Evolutionary conservation across 2,329 filamentous ascomycete species (phyloP), one percentile per base, ranked within the genome.

Genomic region (Nigrospora sphaerica): DNA sequence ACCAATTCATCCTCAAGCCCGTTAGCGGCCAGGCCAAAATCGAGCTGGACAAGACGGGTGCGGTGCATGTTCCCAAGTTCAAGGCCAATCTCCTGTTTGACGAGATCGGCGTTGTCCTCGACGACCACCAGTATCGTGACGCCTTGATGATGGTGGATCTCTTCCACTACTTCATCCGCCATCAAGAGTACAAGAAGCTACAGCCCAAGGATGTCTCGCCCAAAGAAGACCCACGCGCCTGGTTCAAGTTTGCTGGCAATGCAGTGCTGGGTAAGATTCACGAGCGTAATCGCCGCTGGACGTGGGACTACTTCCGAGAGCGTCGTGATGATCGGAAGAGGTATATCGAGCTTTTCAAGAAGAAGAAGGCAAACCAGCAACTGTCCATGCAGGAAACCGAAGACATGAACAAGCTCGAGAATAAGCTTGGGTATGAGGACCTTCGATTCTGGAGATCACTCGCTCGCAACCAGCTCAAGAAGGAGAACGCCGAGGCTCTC

Each of bases 91-190:
- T 98, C 16, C 71, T 97, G 2, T 99, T 99, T 57, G 92, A 99
- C 60, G 95, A 99, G 61, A 91, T 99, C 48, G 93, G 95, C 43
- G 85, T 99, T 52, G 88, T 97, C n/a, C 77, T 99, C 32, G 95
- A 99, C 56, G 92, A 98, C 54, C 82, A 96, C 54, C 93, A 99
- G 63, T 99, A 99, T 62, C 86, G 95, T 31, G 93, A 99, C 68
- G 89, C 86, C 6, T 71, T 99, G 48, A 98, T 98, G 93, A 87
- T 99, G 73, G 87, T 97, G 2, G 93, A 99, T 62, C 74, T 97
- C 3, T 98, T 99, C 72, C 93, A 98, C 65, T 97, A 95, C 68
- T 98, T 97, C 65, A 87, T 96, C 56, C 85, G 92, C 32, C 93
- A 98, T 55, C 93, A 97, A 64, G 92, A 99, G 63, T 96, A 97